These are phyloP conservation scores for Lactarius sp. DNA, from an alignment of 768 basidiomycete species.

Conservation along the genomic window DNA sequence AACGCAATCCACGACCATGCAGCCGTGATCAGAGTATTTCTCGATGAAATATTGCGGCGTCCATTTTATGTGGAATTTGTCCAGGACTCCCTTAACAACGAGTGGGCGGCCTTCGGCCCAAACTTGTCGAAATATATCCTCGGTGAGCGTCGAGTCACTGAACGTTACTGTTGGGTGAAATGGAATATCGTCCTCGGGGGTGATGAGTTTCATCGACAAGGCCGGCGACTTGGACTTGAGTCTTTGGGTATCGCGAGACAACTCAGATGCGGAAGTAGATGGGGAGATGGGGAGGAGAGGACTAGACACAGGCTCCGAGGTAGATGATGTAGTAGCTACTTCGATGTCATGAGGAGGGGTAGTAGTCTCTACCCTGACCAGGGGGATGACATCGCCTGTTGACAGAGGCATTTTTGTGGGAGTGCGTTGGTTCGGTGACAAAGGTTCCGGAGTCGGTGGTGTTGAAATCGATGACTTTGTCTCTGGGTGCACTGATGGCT, in stretches of 20 bases:
- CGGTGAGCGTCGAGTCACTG: conserved; percentile 46
- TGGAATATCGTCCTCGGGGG: conserved; percentile 32
- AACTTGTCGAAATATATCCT: conserved; percentile 55
- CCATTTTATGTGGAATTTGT: conserved; percentile 71
- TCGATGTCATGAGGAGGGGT: conserved; percentile 12
- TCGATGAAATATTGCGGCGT: conserved; percentile 75
- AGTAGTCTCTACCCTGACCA: conserved; percentile 11
- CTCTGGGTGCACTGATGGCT: background rate
- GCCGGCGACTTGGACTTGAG: conserved; percentile 15
- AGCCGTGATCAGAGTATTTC: conserved; percentile 56
- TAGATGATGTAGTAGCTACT: conserved; percentile 18
- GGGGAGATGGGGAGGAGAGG: conserved; percentile 22
- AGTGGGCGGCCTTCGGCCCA: conserved; percentile 76
- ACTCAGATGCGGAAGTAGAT: conserved; percentile 21
- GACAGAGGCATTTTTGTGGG: background rate
- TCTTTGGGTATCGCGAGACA: conserved; percentile 12
- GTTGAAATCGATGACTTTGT: conserved; percentile 1
- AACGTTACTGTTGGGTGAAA: conserved; percentile 46
- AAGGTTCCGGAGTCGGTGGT: background rate
- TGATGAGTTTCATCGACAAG: background rate
- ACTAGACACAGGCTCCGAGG: conserved; percentile 19
- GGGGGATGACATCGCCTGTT: background rate
- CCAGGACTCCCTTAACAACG: conserved; percentile 62
- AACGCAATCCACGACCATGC: conserved; percentile 49
- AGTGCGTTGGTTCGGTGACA: background rate